A percentile compares a stretch with the other conserved stretches of the same genome.
Conservation (phyloP, 2,329 filamentous ascomycete species). For the Fusarium humuli region DNA sequence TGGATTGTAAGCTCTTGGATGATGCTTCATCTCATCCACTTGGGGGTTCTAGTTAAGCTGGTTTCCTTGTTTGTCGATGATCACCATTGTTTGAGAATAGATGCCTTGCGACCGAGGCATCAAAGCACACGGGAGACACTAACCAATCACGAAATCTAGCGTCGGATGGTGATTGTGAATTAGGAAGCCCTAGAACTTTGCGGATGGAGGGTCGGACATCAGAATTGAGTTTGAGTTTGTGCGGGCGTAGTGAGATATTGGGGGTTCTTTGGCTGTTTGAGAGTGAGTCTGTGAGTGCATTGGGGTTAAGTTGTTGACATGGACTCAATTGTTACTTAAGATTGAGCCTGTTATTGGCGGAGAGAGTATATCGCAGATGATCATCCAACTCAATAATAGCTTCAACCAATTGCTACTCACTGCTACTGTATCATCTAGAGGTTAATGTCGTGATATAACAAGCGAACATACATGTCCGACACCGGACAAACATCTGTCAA, state of each 20-base stretch:
- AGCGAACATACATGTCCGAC: constrained; percentile 19
- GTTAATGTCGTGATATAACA: too few species aligned
- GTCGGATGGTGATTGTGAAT: not conserved
- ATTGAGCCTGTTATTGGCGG: constrained; percentile 11
- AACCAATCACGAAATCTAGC: constrained; percentile 28
- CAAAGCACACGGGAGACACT: not conserved
- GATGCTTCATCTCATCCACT: constrained; percentile 14
- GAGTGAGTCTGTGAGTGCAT: not conserved
- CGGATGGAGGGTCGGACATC: constrained; percentile 19
- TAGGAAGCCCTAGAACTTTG: constrained; percentile 6
- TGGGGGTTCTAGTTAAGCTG: constrained; percentile 20
- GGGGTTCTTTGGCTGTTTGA: not conserved
- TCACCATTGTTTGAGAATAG: not conserved
- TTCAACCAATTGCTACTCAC: not conserved
- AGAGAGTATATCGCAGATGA: not conserved
- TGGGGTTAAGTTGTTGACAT: constrained; percentile 9
- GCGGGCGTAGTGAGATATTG: constrained; percentile 5
- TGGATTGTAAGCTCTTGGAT: constrained; percentile 17
- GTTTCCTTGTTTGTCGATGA: constrained; percentile 38
- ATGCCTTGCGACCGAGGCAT: constrained; percentile 43
- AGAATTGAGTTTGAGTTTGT: constrained; percentile 36
- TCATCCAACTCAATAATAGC: not conserved
- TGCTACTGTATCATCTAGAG: not conserved
- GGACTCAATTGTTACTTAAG: too few species aligned
- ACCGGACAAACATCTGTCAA: constrained; percentile 17